These are phyloP conservation scores for Harringtonia lauricola DNA, from an alignment of 2,329 filamentous ascomycete species.

Conservation along the genomic window DNA sequence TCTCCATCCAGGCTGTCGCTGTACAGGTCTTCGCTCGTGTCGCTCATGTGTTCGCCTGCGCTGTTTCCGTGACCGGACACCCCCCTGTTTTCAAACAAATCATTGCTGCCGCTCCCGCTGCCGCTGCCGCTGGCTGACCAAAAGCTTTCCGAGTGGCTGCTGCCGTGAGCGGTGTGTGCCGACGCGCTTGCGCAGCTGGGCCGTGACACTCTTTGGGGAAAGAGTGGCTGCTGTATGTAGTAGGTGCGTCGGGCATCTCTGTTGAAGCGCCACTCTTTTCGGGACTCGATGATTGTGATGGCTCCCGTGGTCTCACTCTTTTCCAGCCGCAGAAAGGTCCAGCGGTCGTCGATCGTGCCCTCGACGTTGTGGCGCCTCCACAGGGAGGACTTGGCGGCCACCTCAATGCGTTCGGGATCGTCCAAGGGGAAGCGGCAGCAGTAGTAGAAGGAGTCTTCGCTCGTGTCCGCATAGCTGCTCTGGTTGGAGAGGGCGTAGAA, in stretches of 20 bases:
- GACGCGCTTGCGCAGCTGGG: no score
- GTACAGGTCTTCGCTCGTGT: not conserved
- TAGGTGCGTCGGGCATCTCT: constrained; percentile 53
- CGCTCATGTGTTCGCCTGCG: no score
- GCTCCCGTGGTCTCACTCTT: constrained; percentile 46
- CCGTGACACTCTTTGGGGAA: constrained; percentile 18
- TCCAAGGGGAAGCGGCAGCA: constrained; percentile 51
- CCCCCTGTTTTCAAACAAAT: no score
- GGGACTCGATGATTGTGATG: constrained; percentile 53
- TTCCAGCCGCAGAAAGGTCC: constrained; percentile 55
- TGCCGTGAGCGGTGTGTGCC: no score
- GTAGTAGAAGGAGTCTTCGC: constrained; percentile 59
- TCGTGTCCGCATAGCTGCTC: constrained; percentile 47
- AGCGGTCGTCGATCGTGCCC: constrained; percentile 63
- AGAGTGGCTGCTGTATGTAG: constrained; percentile 47
- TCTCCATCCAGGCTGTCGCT: not conserved
- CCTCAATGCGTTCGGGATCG: constrained; percentile 24
- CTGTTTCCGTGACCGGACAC: no score
- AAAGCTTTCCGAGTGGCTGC: no score
- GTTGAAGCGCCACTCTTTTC: constrained; percentile 50
- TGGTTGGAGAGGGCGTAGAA: constrained; percentile 64
- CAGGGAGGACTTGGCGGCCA: constrained; percentile 33
- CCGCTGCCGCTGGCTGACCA: no score
- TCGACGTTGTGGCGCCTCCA: constrained; percentile 59
- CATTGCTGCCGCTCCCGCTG: no score